Percentiles rank a stretch among this genome's conserved stretches.
Evolutionary conservation across 441 rosid genomes (phyloP).

Genomic region (Breynia disticha): DNA sequence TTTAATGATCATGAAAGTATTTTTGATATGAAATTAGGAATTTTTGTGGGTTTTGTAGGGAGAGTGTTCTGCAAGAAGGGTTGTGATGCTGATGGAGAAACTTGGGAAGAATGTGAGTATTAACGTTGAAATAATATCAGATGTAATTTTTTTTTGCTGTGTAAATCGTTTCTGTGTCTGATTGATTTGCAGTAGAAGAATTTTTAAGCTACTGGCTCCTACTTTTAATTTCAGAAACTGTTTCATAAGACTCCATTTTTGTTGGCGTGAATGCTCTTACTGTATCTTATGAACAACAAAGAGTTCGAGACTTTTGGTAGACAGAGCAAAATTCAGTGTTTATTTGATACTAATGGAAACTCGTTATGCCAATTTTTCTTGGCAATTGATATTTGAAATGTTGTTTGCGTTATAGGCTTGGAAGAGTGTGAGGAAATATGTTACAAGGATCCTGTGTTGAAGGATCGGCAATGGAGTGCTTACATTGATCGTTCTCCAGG

Average conservation of each 20-base stretch:
- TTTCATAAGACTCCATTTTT: too few relatives aligned
- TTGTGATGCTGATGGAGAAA: slow-evolving; percentile 67
- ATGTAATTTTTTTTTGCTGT: background rate
- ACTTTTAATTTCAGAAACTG: too few relatives aligned
- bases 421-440: slow-evolving; percentile 72
- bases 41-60: slow-evolving; percentile 39
- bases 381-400: slow-evolving; percentile 4
- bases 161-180: too few relatives aligned
- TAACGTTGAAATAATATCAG: slow-evolving; percentile 6
- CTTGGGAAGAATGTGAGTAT: slow-evolving; percentile 90
- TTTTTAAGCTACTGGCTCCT: too few relatives aligned
- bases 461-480: slow-evolving; percentile 84
- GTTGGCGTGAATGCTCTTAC: too few relatives aligned
- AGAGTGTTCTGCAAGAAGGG: slow-evolving; percentile 96
- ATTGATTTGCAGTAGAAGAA: too few relatives aligned
- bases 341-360: background rate
- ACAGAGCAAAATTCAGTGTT: too few relatives aligned
- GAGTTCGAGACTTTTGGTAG: too few relatives aligned
- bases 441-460: slow-evolving; percentile 88
- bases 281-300: too few relatives aligned
- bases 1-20: background rate
- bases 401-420: slow-evolving; percentile 40
- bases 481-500: slow-evolving; percentile 96
- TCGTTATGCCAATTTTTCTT: background rate
- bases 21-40: slow-evolving; percentile 1